Conservation (phyloP, 2,329 filamentous ascomycete genomes). For the Alternaria solani region DNA sequence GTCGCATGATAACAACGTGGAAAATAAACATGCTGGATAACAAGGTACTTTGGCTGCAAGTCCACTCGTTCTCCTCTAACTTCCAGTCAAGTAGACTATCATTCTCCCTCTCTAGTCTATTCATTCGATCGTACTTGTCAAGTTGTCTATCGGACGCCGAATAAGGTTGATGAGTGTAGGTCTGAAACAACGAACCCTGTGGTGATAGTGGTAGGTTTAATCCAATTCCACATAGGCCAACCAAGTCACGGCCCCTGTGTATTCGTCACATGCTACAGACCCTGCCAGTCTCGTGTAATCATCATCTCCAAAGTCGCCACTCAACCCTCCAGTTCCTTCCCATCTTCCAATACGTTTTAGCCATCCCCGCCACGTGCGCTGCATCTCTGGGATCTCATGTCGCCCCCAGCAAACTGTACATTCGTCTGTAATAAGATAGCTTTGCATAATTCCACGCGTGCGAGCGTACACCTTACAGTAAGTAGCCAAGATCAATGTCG, state of each 20-base stretch:
- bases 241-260: neutral
- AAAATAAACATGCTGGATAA: neutral
- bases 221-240: neutral
- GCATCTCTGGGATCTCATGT: neutral
- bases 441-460: neutral
- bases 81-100: neutral
- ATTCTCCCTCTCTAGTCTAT: neutral
- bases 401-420: neutral
- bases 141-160: neutral
- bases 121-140: neutral
- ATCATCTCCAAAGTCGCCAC: neutral
- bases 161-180: neutral
- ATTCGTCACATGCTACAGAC: neutral
- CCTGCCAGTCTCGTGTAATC: neutral
- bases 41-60: neutral
- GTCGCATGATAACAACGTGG: neutral
- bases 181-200: neutral
- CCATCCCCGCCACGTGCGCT: neutral
- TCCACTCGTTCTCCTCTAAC: neutral
- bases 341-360: neutral
- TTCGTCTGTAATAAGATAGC: neutral
- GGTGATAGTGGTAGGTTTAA: neutral
- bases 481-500: neutral
- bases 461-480: neutral
- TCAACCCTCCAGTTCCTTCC: neutral